Base-by-base conservation (phyloP, 2,329 filamentous ascomycete species). In the Coniella vitis region DNA sequence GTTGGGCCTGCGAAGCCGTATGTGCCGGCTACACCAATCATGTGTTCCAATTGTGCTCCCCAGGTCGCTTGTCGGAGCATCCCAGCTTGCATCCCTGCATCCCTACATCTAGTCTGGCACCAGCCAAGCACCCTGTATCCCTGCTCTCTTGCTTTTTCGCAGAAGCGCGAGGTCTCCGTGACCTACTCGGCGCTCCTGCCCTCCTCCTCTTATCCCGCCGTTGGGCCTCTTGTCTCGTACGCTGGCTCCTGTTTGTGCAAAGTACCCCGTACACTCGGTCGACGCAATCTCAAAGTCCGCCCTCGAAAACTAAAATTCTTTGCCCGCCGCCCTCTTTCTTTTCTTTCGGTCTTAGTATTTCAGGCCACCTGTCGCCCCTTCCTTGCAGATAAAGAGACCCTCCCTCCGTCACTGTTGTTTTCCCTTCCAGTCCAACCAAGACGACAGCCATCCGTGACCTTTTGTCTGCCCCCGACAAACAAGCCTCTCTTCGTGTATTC, bases 351-450 rank as follows among this genome's bases (percentile, higher is more conserved):
- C n/a, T 14, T 31, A 13, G 29, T 25, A 12, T 29, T 14, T 34
- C 20, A 29, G 29, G 14, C 34, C 38, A 25, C 19, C 29, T 39
- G 17, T 36, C 34, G 42, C 22, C 40, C 51, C 40, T 51, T 50
- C 51, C 34, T 32, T 49, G 43, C 40, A 47, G 34, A 45, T 22
- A 40, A 34, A 38, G 42, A 46, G 29, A 38, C 32, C 44, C 35
- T 43, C 40, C 38, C 31, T 45, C 21, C 37, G 32, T 13, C 40
- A 8, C 38, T 21, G 43, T 12, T 21, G 3, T 16, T 32, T 22
- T 17, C 13, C 22, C 16, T 25, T 8, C 34, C 13, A 12, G 7
- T 19, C 7, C 19, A n/a, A n/a, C n/a, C n/a, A 16, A n/a, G 16
- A 22, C 38, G 34, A 41, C n/a, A 22, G 34, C n/a, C 14, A 12